A percentile compares a stretch with the other conserved stretches of the same genome.
Evolutionary conservation across 345 rosid species (phyloP).

Genomic region (Angophora floribunda): DNA sequence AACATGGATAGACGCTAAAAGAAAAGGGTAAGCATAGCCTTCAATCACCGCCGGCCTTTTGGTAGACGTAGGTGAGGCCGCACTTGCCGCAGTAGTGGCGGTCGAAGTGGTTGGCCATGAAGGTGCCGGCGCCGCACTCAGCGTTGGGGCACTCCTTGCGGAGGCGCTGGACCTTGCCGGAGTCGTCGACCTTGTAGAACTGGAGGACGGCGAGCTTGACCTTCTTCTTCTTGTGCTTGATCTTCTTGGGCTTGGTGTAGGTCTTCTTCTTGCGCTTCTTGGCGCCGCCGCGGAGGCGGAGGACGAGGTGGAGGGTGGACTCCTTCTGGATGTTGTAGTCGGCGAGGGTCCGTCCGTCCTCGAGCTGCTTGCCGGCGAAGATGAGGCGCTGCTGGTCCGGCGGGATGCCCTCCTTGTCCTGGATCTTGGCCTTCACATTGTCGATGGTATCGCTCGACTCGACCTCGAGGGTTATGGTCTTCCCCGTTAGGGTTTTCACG

Average conservation of each 20-base stretch:
- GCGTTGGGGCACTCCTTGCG: conserved; percentile 64
- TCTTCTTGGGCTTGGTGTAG: conserved; percentile 68
- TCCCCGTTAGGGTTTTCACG: conserved; percentile 71
- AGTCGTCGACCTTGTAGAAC: conserved; percentile 55
- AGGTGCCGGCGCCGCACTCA: conserved; percentile 58
- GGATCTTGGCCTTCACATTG: conserved; percentile 63
- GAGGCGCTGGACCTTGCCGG: conserved; percentile 52
- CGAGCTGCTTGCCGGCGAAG: conserved; percentile 60
- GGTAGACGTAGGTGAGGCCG: conserved; percentile 51
- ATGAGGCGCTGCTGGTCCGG: conserved; percentile 61
- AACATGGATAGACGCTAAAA: neutral
- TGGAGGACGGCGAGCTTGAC: conserved; percentile 59
- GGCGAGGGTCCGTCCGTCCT: conserved; percentile 63
- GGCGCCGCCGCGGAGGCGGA: conserved; percentile 63
- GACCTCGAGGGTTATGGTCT: conserved; percentile 61
- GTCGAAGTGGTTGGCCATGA: conserved; percentile 66
- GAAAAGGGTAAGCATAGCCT: neutral
- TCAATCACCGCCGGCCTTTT: conserved; percentile 48
- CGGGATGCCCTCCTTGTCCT: conserved; percentile 64
- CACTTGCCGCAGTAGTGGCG: conserved; percentile 66
- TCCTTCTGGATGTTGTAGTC: conserved; percentile 73
- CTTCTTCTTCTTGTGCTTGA: conserved; percentile 62
- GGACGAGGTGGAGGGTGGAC: conserved; percentile 60
- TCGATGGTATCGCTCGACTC: conserved; percentile 58
- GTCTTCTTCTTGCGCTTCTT: conserved; percentile 78